Conservation (phyloP, 176 grass and related monocot genomes). For the Urochloa ruziziensis region DNA sequence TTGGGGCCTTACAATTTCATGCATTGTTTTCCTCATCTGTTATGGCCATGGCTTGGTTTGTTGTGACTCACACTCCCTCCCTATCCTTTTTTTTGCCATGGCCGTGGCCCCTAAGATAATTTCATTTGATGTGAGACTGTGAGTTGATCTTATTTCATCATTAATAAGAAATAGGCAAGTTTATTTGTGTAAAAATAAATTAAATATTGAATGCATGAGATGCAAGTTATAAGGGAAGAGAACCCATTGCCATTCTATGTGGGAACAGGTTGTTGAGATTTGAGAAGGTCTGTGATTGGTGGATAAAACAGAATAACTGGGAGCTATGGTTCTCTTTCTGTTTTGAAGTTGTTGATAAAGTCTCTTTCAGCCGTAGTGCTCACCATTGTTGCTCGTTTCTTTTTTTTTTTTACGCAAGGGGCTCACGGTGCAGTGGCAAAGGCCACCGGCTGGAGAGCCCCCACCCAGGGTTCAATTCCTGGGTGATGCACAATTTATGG, state of each 20-base stretch:
- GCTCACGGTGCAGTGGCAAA: too few relatives aligned
- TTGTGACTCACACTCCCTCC: not conserved
- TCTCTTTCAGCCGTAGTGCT: not conserved
- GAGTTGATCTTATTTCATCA: not conserved
- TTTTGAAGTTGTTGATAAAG: slow-evolving; percentile 4
- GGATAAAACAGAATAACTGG: not conserved
- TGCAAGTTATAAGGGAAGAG: not conserved
- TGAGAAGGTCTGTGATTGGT: not conserved
- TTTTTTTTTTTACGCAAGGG: too few relatives aligned
- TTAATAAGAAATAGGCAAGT: not conserved
- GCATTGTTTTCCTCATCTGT: not conserved
- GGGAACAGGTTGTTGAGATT: not conserved
- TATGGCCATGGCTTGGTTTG: not conserved
- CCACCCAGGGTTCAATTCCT: too few relatives aligned
- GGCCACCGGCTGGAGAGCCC: too few relatives aligned
- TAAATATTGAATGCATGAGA: not conserved
- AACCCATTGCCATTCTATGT: not conserved
- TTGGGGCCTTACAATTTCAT: not conserved
- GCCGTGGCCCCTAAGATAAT: not conserved
- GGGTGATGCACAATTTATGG: too few relatives aligned
- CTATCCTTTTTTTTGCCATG: not conserved
- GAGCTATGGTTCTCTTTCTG: not conserved
- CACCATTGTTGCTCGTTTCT: not conserved
- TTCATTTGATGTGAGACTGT: not conserved
- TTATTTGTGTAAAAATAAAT: not conserved